Percentiles rank a stretch among this genome's conserved stretches.
Evolutionary conservation across 1,139 yeast species (phyloP).

Genomic region (Hansenula lynferdii): DNA sequence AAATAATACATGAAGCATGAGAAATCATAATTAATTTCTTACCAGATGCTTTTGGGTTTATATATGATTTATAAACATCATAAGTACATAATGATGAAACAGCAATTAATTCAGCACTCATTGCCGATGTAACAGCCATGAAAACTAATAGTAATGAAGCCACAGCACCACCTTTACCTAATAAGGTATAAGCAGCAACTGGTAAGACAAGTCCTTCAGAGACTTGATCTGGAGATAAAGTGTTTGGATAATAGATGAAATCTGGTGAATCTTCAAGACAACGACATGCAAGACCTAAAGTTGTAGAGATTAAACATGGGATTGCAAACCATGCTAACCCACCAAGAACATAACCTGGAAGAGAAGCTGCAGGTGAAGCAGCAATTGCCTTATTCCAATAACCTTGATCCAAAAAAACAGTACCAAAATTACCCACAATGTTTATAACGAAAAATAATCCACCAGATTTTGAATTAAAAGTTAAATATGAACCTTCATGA

Average conservation of each 20-base stretch:
- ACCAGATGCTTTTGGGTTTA: conserved; percentile 75
- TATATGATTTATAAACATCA: conserved; percentile 75
- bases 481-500: conserved; percentile 69
- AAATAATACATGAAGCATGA: conserved; percentile 58
- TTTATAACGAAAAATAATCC: conserved; percentile 83
- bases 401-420: conserved; percentile 85
- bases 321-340: conserved; percentile 93
- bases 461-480: conserved; percentile 73
- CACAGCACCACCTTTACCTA: conserved; percentile 86
- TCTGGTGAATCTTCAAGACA: conserved; percentile 60
- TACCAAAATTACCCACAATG: conserved; percentile 83
- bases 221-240: conserved; percentile 62
- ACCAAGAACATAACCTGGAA: conserved; percentile 88
- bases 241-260: conserved; percentile 76
- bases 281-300: conserved; percentile 78
- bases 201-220: conserved; percentile 81
- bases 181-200: conserved; percentile 76
- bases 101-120: conserved; percentile 86
- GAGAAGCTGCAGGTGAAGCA: conserved; percentile 75
- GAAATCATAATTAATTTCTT: conserved; percentile 63
- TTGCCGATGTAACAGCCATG: conserved; percentile 78
- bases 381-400: conserved; percentile 92
- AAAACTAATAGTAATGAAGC: conserved; percentile 73
- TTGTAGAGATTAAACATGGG: conserved; percentile 76
- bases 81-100: conserved; percentile 82